Evolutionary conservation across 345 rosid species (phyloP), one percentile per base, ranked within the genome.

Genomic region (Dovyalis caffra): DNA sequence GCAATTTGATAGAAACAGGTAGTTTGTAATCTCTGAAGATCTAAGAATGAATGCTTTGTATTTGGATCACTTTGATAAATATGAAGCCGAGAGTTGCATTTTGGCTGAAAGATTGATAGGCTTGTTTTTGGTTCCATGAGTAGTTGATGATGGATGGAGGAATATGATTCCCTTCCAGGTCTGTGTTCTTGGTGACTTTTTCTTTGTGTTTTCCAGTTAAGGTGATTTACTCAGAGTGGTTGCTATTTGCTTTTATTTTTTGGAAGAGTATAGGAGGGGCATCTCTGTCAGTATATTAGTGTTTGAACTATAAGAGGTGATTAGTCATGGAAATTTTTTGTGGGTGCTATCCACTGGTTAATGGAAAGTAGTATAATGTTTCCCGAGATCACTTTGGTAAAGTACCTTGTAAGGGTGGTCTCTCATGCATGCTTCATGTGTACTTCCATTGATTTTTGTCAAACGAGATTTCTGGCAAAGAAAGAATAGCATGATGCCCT

Each of bases 171-270:
- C 9, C 34, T 7, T 47, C 37, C 53, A 25, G 45, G 2, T 33
- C 20, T 49, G 38, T 15, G 31, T n/a, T 68, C 23, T 16, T 43
- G 33, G 25, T 45, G 37, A 68, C 21, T 25, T 43, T 9, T 31
- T 69, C 61, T 68, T 66, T 69, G n/a, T 49, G 71, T 12, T 68
- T 45, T 29, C 58, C 32, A 69, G 31, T 68, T 28, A 68, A 43
- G 57, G 28, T 7, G 0, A 29, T 34, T 21, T 18, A 28, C 28
- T 32, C 28, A 28, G 45, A 69, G 45, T 69, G 51, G 53, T 47
- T 5, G 4, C 16, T 47, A 16, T 18, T 18, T 51, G 40, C n/a
- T 23, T 53, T 7, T 56, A 33, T 45, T 43, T 6, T 43, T 26
- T 25, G 12, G 23, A 20, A 3, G 8, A 1, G 9, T n/a, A n/a